Conservation (phyloP, 2,329 filamentous ascomycete genomes). For the Cordyceps militaris region DNA sequence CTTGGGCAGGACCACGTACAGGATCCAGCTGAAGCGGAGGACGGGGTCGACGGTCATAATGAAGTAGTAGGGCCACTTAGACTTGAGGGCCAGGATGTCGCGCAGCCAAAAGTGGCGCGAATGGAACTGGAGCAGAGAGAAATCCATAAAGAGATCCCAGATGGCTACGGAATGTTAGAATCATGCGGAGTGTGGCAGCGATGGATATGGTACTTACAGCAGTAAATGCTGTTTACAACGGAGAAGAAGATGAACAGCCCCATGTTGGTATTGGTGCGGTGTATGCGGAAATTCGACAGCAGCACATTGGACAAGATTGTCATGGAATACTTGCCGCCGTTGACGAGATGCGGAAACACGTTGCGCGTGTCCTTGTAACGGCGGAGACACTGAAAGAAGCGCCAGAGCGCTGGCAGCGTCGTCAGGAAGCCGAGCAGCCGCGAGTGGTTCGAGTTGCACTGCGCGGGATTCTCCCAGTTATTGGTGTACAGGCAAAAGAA, state of each 20-base stretch:
- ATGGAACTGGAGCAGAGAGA: slow-evolving; percentile 76
- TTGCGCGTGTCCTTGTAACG: slow-evolving; percentile 84
- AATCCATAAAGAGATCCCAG: slow-evolving; percentile 97
- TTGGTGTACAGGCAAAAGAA: slow-evolving; percentile 93
- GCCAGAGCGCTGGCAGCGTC: slow-evolving; percentile 80
- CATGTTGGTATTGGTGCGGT: slow-evolving; percentile 47
- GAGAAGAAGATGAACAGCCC: slow-evolving; percentile 76
- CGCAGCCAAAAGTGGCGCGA: slow-evolving; percentile 63
- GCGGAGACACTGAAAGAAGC: slow-evolving; percentile 80
- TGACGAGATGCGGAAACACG: slow-evolving; percentile 85
- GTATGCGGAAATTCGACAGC: slow-evolving; percentile 76
- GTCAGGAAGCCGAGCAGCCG: slow-evolving; percentile 79
- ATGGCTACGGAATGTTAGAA: slow-evolving; percentile 44
- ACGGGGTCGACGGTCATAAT: slow-evolving; percentile 80
- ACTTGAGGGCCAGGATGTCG: slow-evolving; percentile 72
- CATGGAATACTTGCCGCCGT: slow-evolving; percentile 84
- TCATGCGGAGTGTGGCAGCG: not conserved
- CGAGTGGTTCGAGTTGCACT: slow-evolving; percentile 83
- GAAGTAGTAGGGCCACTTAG: slow-evolving; percentile 73
- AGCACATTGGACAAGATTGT: slow-evolving; percentile 74
- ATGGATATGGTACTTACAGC: slow-evolving; percentile 50
- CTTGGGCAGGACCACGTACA: slow-evolving; percentile 78
- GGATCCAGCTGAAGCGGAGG: slow-evolving; percentile 88
- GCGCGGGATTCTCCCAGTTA: slow-evolving; percentile 61
- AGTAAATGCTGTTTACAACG: slow-evolving; percentile 75